Evolutionary conservation across 2,329 filamentous ascomycete species (phyloP).

Genomic region (Eutypa lata): DNA sequence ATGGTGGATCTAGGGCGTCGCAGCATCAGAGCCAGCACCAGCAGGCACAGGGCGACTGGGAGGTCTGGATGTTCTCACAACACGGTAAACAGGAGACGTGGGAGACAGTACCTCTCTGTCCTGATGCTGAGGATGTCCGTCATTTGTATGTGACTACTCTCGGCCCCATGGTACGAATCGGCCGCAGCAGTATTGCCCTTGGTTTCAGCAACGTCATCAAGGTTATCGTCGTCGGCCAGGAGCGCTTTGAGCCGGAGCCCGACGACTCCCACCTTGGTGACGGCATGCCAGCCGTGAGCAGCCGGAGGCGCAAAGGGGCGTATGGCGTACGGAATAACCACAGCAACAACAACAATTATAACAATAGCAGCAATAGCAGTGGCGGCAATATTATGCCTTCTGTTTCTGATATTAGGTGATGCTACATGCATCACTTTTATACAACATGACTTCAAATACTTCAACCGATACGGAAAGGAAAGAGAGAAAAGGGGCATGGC

Average conservation of each 20-base stretch:
- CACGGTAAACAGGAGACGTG: constrained; percentile 41
- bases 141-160: constrained; percentile 63
- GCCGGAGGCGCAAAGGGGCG: constrained; percentile 29
- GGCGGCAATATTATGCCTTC: too few species aligned
- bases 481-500: too few species aligned
- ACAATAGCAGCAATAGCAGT: too few species aligned
- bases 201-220: constrained; percentile 73
- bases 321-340: not conserved
- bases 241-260: constrained; percentile 53
- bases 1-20: too few species aligned
- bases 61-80: constrained; percentile 52
- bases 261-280: constrained; percentile 25
- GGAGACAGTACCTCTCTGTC: constrained; percentile 44
- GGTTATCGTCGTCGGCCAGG: constrained; percentile 64
- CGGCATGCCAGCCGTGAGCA: constrained; percentile 34
- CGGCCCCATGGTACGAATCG: constrained; percentile 63
- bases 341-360: too few species aligned
- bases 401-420: too few species aligned
- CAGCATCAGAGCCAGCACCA: constrained; percentile 1
- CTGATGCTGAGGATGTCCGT: constrained; percentile 38
- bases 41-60: constrained; percentile 40
- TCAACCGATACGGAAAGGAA: too few species aligned
- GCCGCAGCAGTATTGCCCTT: constrained; percentile 63
- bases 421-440: too few species aligned
- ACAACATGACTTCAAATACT: too few species aligned